phyloP scores from a whole-genome alignment of 129 eudicot species.

The Centella asiatica region DNA sequence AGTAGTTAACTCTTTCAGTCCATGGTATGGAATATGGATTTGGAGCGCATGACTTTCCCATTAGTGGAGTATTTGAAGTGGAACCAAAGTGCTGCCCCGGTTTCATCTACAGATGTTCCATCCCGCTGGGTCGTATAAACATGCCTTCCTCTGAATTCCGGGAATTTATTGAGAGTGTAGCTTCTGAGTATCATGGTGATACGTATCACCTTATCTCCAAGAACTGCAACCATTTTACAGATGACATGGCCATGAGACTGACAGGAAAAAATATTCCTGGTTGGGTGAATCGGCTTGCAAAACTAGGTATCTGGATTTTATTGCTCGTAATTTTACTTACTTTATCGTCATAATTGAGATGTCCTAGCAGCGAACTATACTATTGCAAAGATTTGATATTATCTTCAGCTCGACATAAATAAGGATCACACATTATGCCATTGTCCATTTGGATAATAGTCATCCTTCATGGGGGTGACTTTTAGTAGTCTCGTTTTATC shows the following conservation, averaged over 20 bases:
- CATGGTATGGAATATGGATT: slow-evolving; percentile 83
- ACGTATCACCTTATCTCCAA: slow-evolving; percentile 79
- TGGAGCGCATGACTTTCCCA: slow-evolving; percentile 82
- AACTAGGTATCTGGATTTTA: slow-evolving; percentile 35
- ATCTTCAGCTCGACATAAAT: background rate
- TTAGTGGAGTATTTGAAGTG: slow-evolving; percentile 88
- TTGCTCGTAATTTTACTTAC: no score
- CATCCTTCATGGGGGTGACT: no score
- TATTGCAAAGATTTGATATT: no score
- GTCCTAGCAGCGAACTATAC: no score
- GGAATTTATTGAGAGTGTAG: slow-evolving; percentile 52
- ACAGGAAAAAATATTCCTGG: slow-evolving; percentile 62
- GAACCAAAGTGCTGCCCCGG: slow-evolving; percentile 84
- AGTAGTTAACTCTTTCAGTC: slow-evolving; percentile 34
- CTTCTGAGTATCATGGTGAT: slow-evolving; percentile 78
- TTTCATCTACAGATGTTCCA: slow-evolving; percentile 61
- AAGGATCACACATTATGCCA: no score
- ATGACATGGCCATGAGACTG: slow-evolving; percentile 53
- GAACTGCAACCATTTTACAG: slow-evolving; percentile 82
- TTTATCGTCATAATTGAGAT: no score
- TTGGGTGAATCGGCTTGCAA: slow-evolving; percentile 83
- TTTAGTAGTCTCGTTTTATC: no score
- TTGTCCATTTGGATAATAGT: no score
- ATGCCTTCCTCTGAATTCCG: slow-evolving; percentile 61
- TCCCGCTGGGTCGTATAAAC: slow-evolving; percentile 44